Evolutionary conservation across 768 basidiomycete species (phyloP), one percentile per base, ranked within the genome.

Genomic region (Kwoniella mangroviensis): DNA sequence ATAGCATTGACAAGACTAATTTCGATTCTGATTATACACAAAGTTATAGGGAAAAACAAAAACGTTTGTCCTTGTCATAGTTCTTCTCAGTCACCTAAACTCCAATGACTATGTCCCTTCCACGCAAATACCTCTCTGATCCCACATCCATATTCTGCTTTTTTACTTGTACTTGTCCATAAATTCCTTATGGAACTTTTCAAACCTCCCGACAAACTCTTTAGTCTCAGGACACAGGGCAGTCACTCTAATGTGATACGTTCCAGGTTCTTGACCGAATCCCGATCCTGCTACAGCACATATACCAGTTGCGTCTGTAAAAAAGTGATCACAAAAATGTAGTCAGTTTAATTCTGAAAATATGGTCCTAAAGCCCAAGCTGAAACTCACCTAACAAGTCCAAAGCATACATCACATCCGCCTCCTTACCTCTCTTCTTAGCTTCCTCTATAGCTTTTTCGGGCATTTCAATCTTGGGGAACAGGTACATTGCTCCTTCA

Each of bases 211-310:
- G 10, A 96, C 91, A 80, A 94, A 98, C 76, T 94, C 93, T 55
- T 96, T 95, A 19, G 93, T 92, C 51, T 93, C 93, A 4, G 94
- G 94, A 77, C 94, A 97, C 73, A 98, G 84, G 77, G 96, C 97
- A 9, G 97, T 99, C 81, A 98, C 84, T 43, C 96, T 86, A 81
- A 97, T 91, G 84, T 99, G 96, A 84, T 89, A 90, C 78, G 94
- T 91, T 26, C 91, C 93, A 60, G 91, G 89, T 84, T 87, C 90
- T 85, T 98, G 95, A 4, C 95, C 95, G 81, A 99, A 99, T 0
- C 96, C 96, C 58, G 89, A 90, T 0, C 96, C 96, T 5, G 94
- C 92, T 4, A 98, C 92, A 22, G 92, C 92, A 77, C 94, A 97
- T 72, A 98, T 97, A 69, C 83, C 83, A 1, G 83, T 84, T 21